phyloP scores from a whole-genome alignment of 345 rosid species.

The Dovyalis caffra region DNA sequence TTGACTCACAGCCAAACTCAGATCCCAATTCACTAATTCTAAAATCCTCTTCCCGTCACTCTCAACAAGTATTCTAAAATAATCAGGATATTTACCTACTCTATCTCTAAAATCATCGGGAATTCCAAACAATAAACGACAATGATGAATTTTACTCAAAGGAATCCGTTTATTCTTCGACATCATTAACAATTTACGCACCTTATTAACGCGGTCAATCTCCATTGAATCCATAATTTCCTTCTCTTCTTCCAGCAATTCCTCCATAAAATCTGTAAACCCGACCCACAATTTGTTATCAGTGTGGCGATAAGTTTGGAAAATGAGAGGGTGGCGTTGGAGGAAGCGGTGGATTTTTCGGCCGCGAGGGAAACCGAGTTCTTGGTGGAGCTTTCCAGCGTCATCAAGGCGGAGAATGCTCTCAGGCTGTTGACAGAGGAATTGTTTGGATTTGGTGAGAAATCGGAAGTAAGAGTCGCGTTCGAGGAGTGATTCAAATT shows the following conservation, averaged over 20 bases:
- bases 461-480: slow-evolving; percentile 74
- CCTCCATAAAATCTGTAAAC: slow-evolving; percentile 66
- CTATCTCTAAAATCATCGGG: slow-evolving; percentile 87
- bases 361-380: slow-evolving; percentile 91
- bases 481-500: slow-evolving; percentile 52
- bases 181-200: slow-evolving; percentile 78
- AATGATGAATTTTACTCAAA: slow-evolving; percentile 69
- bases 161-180: slow-evolving; percentile 64
- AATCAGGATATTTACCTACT: slow-evolving; percentile 64
- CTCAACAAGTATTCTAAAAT: slow-evolving; percentile 47
- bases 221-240: slow-evolving; percentile 56
- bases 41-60: slow-evolving; percentile 66
- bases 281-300: slow-evolving; percentile 82
- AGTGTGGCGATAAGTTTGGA: slow-evolving; percentile 57
- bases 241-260: slow-evolving; percentile 57
- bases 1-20: slow-evolving; percentile 58
- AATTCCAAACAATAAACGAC: slow-evolving; percentile 68
- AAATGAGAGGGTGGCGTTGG: slow-evolving; percentile 62
- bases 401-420: slow-evolving; percentile 68
- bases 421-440: slow-evolving; percentile 66
- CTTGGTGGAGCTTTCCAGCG: slow-evolving; percentile 78
- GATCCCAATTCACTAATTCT: slow-evolving; percentile 79
- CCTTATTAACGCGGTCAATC: slow-evolving; percentile 54
- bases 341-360: slow-evolving; percentile 62
- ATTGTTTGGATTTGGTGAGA: slow-evolving; percentile 54